Evolutionary conservation across 192 early-diverging fungal genomes (phyloP), one percentile per base, ranked within the genome.

Genomic region (Coemansia sp.): DNA sequence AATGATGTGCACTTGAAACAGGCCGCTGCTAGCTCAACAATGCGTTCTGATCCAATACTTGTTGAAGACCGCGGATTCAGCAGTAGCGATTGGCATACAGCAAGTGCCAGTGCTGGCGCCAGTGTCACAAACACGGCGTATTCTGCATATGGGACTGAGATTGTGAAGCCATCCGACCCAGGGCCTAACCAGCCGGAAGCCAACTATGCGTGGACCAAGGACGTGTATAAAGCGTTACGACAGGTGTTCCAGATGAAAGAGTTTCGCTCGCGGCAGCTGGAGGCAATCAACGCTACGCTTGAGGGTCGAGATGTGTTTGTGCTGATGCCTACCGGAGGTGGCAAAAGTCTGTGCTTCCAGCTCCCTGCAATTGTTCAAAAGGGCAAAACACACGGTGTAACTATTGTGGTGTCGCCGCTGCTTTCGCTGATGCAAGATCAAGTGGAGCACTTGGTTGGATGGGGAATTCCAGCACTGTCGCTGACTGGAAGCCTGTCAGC

Each of bases 251-350:
- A 84, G 19, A 83, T 97, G 41, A 62, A 82, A 21, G 81, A 83
- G 1, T 98, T 98, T 64, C 86, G 94, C 17, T 77, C 83, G 12
- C 91, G 95, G 60, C 96, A 98, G 70, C 68, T 91, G 9, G 91
- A 91, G 25, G 93, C 91, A 1, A 94, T 98, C 67, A 93, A 97
- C 68, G 87, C 92, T 1, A 90, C 93, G 1, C 65, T 97, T 6
- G 64, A 76, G 12, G 94, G 92, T 6, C 80, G 87, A 49, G 96
- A 98, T 62, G 87, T 88, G 6, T 93, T 98, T 79, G 91, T 98
- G 31, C 82, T 98, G n/a, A 98, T 98, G 96, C 96, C 96, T 0
- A 98, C 96, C 1, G 96, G 96, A 43, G 94, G 94, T 0, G 96
- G 96, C 2, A 98, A 98, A 72, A 92, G 89, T 61, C 81, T 98